These are phyloP conservation scores for Clonostachys solani DNA, from an alignment of 2,329 filamentous ascomycete species.

Conservation along the genomic window DNA sequence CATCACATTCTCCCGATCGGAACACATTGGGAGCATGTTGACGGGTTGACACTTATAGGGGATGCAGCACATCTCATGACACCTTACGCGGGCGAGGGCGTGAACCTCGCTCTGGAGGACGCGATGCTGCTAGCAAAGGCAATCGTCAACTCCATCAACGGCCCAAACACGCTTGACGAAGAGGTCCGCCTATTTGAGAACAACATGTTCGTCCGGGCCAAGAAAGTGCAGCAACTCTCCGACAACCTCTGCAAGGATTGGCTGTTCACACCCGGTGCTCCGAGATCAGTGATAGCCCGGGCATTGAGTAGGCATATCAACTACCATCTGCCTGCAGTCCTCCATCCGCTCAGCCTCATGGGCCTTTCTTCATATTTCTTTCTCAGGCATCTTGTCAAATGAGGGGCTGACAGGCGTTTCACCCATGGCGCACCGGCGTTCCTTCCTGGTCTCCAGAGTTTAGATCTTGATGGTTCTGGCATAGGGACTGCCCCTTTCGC, in stretches of 20 bases:
- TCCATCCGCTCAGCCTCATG: slow-evolving; percentile 22
- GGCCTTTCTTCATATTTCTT: slow-evolving; percentile 17
- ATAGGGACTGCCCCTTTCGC: too few species aligned
- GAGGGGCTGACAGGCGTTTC: too few species aligned
- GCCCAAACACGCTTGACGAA: slow-evolving; percentile 20
- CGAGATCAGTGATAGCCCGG: slow-evolving; percentile 33
- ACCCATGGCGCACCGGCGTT: too few species aligned
- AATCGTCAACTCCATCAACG: slow-evolving; percentile 24
- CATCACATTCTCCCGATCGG: slow-evolving; percentile 51
- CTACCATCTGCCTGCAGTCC: slow-evolving; percentile 17
- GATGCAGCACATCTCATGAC: slow-evolving; percentile 59
- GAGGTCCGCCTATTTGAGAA: slow-evolving; percentile 27
- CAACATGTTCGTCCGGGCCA: slow-evolving; percentile 29
- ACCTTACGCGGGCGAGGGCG: slow-evolving; percentile 54
- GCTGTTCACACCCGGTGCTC: slow-evolving; percentile 41
- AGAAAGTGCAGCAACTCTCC: slow-evolving; percentile 30
- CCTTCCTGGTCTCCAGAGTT: too few species aligned
- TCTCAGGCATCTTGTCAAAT: not conserved
- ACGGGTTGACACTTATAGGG: slow-evolving; percentile 50
- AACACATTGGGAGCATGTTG: slow-evolving; percentile 37
- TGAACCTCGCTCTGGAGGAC: slow-evolving; percentile 54
- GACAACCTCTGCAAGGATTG: slow-evolving; percentile 40
- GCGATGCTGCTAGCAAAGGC: slow-evolving; percentile 40
- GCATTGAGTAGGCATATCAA: slow-evolving; percentile 22
- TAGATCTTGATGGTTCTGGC: too few species aligned